These are phyloP conservation scores for Royoungia palumana DNA, from an alignment of 768 basidiomycete species.

Conservation along the genomic window DNA sequence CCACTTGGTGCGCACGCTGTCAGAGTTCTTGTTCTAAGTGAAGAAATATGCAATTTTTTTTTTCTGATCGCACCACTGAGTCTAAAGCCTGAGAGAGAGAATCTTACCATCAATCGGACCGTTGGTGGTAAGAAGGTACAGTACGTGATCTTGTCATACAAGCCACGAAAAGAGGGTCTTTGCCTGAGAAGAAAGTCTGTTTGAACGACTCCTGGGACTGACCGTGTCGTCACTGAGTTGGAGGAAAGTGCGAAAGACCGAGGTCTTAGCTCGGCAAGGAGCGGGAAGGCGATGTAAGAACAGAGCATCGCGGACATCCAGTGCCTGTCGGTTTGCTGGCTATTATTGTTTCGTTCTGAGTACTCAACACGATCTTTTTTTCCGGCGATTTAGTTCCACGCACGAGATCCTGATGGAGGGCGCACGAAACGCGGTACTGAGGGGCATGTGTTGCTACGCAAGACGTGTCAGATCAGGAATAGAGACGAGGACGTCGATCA, in stretches of 20 bases:
- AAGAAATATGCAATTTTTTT: conserved; percentile 10
- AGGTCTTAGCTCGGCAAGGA: conserved; percentile 16
- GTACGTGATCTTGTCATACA: conserved; percentile 29
- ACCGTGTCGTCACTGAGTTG: conserved; percentile 8
- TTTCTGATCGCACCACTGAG: conserved; percentile 13
- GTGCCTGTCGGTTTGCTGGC: conserved; percentile 3
- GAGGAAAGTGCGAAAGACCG: conserved; percentile 16
- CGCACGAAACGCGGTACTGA: conserved; percentile 7
- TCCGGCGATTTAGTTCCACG: conserved; percentile 10
- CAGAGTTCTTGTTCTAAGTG: conserved; percentile 11
- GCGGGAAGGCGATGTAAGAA: conserved; percentile 20
- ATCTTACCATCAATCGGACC: conserved; percentile 8
- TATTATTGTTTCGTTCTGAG: neutral
- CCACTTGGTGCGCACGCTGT: conserved; percentile 23
- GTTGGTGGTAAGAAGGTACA: conserved; percentile 8
- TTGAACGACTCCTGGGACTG: conserved; percentile 4
- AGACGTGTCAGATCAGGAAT: conserved; percentile 21
- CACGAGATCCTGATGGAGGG: conserved; percentile 3
- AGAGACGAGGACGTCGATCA: conserved; percentile 19
- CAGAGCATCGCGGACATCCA: conserved; percentile 15
- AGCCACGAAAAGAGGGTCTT: conserved; percentile 11
- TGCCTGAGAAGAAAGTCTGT: conserved; percentile 24
- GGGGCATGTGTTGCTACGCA: conserved; percentile 24
- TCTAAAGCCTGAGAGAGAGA: conserved; percentile 27
- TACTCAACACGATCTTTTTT: conserved; percentile 1